A percentile compares a stretch with the other conserved stretches of the same genome.
These are phyloP conservation scores for Pseudogymnoascus sp. DNA, from an alignment of 2,329 filamentous ascomycete species.

Conservation along the genomic window DNA sequence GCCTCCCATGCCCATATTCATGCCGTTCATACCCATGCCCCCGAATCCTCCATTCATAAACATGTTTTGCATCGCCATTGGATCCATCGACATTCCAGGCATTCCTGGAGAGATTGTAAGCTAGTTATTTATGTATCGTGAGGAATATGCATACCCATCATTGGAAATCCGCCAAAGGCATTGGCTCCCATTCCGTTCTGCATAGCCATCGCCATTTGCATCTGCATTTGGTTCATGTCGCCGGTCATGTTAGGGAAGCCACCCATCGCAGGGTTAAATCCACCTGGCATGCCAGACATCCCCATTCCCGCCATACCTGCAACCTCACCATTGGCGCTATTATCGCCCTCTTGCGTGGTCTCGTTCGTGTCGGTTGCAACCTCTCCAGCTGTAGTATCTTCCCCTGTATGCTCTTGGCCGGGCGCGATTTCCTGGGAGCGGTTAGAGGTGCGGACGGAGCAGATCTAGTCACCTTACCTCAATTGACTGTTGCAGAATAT, in stretches of 20 bases:
- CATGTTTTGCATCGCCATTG: constrained; percentile 65
- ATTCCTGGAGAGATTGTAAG: constrained; percentile 46
- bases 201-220: constrained; percentile 76
- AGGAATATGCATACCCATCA: constrained; percentile 68
- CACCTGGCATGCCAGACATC: constrained; percentile 30
- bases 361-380: constrained; percentile 12
- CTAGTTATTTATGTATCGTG: constrained; percentile 12
- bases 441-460: constrained; percentile 14
- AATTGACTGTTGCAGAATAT: constrained; percentile 31
- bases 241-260: constrained; percentile 37
- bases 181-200: constrained; percentile 54
- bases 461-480: constrained; percentile 24
- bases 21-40: constrained; percentile 72
- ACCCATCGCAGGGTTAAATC: constrained; percentile 32
- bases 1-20: constrained; percentile 64
- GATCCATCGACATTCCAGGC: constrained; percentile 79
- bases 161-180: constrained; percentile 53
- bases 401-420: constrained; percentile 22
- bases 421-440: constrained; percentile 24
- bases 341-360: constrained; percentile 1
- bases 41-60: constrained; percentile 72
- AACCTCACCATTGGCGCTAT: constrained; percentile 15
- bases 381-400: constrained; percentile 13
- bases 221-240: constrained; percentile 71
- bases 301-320: constrained; percentile 1